Percentiles rank a stretch among this genome's conserved stretches.
These are phyloP conservation scores for Penicillium simplicissimum DNA, from an alignment of 495 filamentous ascomycete genomes.

Conservation along the genomic window DNA sequence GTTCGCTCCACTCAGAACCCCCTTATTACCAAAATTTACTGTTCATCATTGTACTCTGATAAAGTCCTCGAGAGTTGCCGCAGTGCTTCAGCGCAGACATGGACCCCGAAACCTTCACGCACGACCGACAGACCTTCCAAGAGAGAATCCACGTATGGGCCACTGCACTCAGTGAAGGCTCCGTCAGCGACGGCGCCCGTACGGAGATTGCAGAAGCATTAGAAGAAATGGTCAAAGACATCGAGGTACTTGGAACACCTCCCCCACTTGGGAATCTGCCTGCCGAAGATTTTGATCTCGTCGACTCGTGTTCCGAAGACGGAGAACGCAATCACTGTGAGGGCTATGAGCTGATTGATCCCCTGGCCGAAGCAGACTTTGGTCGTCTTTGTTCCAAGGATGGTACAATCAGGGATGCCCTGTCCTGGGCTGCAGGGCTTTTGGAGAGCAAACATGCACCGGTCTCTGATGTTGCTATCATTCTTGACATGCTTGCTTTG, in stretches of 20 bases:
- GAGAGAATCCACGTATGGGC: neutral
- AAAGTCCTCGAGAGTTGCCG: neutral
- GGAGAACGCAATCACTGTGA: neutral
- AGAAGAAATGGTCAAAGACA: neutral
- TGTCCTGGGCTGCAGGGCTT: neutral
- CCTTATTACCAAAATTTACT: neutral
- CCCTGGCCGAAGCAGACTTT: constrained; percentile 1
- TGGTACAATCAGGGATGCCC: neutral
- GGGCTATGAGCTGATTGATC: neutral
- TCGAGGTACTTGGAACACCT: constrained; percentile 1
- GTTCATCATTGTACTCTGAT: no score
- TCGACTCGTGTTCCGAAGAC: neutral
- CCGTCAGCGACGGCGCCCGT: neutral
- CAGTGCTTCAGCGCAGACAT: neutral
- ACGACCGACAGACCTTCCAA: neutral
- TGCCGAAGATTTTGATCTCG: constrained; percentile 2
- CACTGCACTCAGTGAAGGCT: neutral
- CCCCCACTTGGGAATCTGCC: neutral
- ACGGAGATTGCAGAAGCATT: neutral
- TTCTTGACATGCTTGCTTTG: neutral
- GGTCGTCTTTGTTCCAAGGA: constrained; percentile 4
- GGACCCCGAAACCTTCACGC: constrained; percentile 1
- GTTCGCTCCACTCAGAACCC: neutral
- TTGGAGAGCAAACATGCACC: neutral
- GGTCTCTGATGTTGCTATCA: neutral